Base-by-base conservation (phyloP, 2,329 filamentous ascomycete species). In the Aspergillus ustus region DNA sequence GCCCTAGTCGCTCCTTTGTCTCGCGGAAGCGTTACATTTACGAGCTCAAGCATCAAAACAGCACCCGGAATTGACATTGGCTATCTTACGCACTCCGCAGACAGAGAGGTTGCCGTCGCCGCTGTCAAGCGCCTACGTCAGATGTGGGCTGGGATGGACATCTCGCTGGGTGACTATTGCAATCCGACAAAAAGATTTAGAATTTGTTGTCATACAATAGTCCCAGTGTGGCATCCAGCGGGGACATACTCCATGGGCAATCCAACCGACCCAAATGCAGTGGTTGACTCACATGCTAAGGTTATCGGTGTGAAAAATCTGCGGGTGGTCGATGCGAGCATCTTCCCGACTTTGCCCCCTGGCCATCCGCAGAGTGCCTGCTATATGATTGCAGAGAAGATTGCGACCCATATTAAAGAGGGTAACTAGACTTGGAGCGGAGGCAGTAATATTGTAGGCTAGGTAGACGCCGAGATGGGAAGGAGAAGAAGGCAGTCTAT, bases 21-120 rank as follows among this genome's bases (percentile, higher is more conserved):
- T 1, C 77, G 79, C 0, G 82, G 82, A 4, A 81, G 70, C 43
- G 70, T 84, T 3, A 78, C 77, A 0, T 72, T 84, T 34, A 55
- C 57, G 1, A 76, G 73, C 0, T 37, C 66, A 15, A 68, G 74
- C 13, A 73, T 70, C 1, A 60, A 63, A 0, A 72, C 73, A 9
- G 61, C 65, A 0, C 81, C 82, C 0, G 63, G 78, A 20, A 76
- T 83, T 63, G 72, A 82, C 65, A 78, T 80, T 1, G 77, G 78
- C 63, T 84, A 75, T 70, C 70, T 84, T 4, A 70, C 71, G 1
- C 67, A 76, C 25, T 71, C 73, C 6, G 69, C 73, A 0, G 83
- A 85, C 51, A 62, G 72, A 22, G 78, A 82, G 8, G 68, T 84
- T 1, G 78, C 75, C 11, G 65, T 84, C 7, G 73, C 75, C 0